Conservation (phyloP, 2,329 filamentous ascomycete genomes). For the Colletotrichum magnum region DNA sequence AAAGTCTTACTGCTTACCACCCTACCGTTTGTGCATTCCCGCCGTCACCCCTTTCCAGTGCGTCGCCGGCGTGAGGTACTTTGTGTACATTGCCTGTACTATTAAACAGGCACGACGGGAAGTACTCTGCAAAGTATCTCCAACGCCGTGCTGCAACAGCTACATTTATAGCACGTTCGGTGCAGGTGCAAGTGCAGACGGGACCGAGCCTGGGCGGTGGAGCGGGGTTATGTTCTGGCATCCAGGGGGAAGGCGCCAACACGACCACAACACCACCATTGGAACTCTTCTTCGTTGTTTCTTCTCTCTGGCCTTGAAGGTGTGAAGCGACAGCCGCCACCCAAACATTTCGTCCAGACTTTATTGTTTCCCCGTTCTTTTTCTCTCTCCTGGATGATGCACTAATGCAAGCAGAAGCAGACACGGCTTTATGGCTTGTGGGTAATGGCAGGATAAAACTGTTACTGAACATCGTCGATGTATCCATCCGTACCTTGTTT, state of each 20-base stretch:
- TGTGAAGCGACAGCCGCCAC: constrained; percentile 7
- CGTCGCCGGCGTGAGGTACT: neutral
- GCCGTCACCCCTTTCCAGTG: constrained; percentile 32
- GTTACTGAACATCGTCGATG: neutral
- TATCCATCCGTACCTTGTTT: too few species aligned
- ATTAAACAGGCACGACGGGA: neutral
- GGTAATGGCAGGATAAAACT: constrained; percentile 14
- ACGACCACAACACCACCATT: neutral
- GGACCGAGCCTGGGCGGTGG: neutral
- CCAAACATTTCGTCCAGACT: constrained; percentile 2
- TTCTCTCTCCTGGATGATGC: constrained; percentile 1
- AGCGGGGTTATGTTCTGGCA: constrained; percentile 20
- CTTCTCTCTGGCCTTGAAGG: constrained; percentile 16
- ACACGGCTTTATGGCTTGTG: constrained; percentile 7
- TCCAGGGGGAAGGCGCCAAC: constrained; percentile 1
- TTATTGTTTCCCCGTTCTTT: constrained; percentile 21
- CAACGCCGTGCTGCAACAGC: neutral
- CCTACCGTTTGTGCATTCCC: constrained; percentile 27
- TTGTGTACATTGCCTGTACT: too few species aligned
- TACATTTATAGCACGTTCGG: neutral
- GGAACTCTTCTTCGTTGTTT: constrained; percentile 18
- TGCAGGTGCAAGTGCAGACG: neutral
- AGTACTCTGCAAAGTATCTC: neutral
- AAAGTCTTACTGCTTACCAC: constrained; percentile 27
- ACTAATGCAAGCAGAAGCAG: constrained; percentile 12